phyloP scores from a whole-genome alignment of 257 asterid genomes.

The Solanum chilense region DNA sequence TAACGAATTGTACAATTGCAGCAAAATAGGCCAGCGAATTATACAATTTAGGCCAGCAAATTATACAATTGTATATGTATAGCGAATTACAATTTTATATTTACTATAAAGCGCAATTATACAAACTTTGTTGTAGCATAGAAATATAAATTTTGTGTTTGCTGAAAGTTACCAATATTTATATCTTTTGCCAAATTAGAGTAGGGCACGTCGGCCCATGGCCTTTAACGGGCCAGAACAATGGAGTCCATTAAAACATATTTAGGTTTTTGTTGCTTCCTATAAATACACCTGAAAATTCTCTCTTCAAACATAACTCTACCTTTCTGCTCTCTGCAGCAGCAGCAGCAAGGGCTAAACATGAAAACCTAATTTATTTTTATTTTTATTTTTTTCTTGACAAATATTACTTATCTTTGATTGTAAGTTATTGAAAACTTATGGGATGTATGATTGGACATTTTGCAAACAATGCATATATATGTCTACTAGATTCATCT shows the following conservation, averaged over 20 bases:
- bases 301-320: not conserved
- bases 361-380: rapidly evolving
- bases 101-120: rapidly evolving
- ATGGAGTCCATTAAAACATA: not conserved
- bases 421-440: not conserved
- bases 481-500: constrained; percentile 23
- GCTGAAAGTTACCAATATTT: no score
- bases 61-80: no score
- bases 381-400: no score
- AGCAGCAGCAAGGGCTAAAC: no score
- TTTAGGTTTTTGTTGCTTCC: not conserved
- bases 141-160: no score
- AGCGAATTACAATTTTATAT: no score
- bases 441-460: constrained; percentile 51
- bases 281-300: not conserved
- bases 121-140: no score
- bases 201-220: not conserved
- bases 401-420: constrained; percentile 40
- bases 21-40: no score
- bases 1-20: no score
- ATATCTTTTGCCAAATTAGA: no score
- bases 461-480: constrained; percentile 4
- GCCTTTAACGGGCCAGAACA: not conserved
- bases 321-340: not conserved
- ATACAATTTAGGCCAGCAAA: no score